These are phyloP conservation scores for Mycena kentingensis DNA, from an alignment of 768 basidiomycete species.

Conservation along the genomic window DNA sequence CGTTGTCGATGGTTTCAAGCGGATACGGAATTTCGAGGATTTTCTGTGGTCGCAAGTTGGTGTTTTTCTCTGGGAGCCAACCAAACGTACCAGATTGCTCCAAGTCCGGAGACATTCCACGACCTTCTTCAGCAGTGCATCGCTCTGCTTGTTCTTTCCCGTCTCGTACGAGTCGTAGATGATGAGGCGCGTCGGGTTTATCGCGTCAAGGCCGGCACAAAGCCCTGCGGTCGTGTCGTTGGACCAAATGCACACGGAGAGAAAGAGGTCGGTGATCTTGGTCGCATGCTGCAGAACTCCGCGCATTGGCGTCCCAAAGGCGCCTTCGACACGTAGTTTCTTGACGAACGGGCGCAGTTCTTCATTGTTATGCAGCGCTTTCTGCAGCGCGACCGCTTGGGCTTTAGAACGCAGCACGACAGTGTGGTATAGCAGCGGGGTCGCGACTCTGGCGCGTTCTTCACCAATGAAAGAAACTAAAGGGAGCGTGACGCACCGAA, in stretches of 20 bases:
- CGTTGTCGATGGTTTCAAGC: neutral
- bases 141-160: constrained; percentile 4
- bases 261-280: constrained; percentile 10
- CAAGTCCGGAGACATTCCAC: neutral
- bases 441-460: constrained; percentile 25
- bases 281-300: constrained; percentile 4
- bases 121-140: neutral
- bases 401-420: constrained; percentile 28
- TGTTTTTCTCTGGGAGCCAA: neutral
- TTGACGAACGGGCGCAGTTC: constrained; percentile 25
- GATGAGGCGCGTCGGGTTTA: constrained; percentile 10
- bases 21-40: constrained; percentile 4
- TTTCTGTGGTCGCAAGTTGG: neutral
- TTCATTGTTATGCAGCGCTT: constrained; percentile 15
- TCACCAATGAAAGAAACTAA: no score
- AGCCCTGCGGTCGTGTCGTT: neutral
- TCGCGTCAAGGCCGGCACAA: constrained; percentile 8
- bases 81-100: constrained; percentile 7
- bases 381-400: constrained; percentile 24
- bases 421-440: constrained; percentile 28
- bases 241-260: constrained; percentile 6
- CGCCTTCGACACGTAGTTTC: constrained; percentile 29
- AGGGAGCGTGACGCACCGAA: no score
- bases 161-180: neutral
- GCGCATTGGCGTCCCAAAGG: constrained; percentile 17